Evolutionary conservation across 257 asterid genomes (phyloP).

Genomic region (Solanum gandarillasii): DNA sequence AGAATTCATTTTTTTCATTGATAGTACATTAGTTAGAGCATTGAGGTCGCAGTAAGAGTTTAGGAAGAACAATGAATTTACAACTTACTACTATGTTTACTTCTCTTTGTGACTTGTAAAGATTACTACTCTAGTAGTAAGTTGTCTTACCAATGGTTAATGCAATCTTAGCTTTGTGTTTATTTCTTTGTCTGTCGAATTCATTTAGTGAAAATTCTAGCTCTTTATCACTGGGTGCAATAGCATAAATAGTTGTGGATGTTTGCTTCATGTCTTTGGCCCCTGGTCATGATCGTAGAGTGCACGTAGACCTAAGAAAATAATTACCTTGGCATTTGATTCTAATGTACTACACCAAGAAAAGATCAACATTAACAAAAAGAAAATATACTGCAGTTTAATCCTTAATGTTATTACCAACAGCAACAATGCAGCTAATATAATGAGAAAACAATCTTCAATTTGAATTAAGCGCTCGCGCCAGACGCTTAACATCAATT

Average conservation of each 20-base stretch:
- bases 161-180: neutral
- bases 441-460: neutral
- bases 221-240: neutral
- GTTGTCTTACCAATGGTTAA: neutral
- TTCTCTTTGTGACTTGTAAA: too few species aligned
- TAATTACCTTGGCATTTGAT: neutral
- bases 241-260: neutral
- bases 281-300: too few species aligned
- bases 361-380: too few species aligned
- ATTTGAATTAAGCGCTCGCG: constrained; percentile 13
- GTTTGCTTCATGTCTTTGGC: neutral
- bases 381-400: neutral
- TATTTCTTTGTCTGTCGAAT: too few species aligned
- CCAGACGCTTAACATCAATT: constrained; percentile 22
- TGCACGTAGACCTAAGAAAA: neutral
- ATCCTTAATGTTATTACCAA: neutral
- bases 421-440: neutral
- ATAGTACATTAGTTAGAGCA: neutral
- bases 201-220: too few species aligned
- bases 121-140: too few species aligned
- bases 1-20: neutral
- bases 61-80: neutral
- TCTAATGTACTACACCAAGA: neutral
- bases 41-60: neutral
- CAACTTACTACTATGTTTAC: neutral